These are phyloP conservation scores for Cubamyces lactineus DNA, from an alignment of 768 basidiomycete species.

Conservation along the genomic window DNA sequence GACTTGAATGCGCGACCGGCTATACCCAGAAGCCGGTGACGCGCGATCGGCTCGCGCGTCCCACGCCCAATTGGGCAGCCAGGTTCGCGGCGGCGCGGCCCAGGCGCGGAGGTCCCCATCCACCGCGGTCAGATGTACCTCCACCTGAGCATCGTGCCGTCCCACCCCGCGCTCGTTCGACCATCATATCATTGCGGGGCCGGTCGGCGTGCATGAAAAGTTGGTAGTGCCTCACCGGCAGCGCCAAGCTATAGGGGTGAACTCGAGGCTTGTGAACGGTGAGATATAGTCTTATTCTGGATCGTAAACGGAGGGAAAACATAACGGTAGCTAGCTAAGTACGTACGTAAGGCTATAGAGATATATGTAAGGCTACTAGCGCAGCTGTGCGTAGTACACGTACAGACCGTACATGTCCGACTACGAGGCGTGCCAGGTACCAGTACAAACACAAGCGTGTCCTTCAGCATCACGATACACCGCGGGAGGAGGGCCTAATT, in stretches of 20 bases:
- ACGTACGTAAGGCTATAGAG: too few relatives aligned
- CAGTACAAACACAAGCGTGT: not conserved
- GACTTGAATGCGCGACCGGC: constrained; percentile 6
- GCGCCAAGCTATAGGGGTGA: too few relatives aligned
- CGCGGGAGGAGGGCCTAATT: too few relatives aligned
- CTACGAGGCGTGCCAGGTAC: not conserved
- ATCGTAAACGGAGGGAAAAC: too few relatives aligned
- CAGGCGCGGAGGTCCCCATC: constrained; percentile 6
- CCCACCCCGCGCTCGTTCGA: not conserved
- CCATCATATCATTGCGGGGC: too few relatives aligned
- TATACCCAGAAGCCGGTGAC: constrained; percentile 14
- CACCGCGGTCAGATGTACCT: constrained; percentile 13
- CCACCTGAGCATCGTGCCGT: constrained; percentile 5
- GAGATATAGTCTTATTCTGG: too few relatives aligned
- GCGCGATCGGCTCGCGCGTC: constrained; percentile 8
- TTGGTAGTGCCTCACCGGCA: too few relatives aligned
- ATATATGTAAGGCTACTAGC: too few relatives aligned
- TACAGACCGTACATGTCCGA: not conserved
- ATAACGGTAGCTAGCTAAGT: too few relatives aligned
- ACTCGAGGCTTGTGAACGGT: too few relatives aligned
- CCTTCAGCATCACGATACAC: not conserved
- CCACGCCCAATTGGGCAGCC: constrained; percentile 7
- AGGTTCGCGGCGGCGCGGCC: constrained; percentile 12
- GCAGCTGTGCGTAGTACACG: too few relatives aligned
- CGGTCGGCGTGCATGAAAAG: too few relatives aligned